phyloP scores from a whole-genome alignment of 2,329 filamentous ascomycete genomes.

The Endoconidiophora laricicola region DNA sequence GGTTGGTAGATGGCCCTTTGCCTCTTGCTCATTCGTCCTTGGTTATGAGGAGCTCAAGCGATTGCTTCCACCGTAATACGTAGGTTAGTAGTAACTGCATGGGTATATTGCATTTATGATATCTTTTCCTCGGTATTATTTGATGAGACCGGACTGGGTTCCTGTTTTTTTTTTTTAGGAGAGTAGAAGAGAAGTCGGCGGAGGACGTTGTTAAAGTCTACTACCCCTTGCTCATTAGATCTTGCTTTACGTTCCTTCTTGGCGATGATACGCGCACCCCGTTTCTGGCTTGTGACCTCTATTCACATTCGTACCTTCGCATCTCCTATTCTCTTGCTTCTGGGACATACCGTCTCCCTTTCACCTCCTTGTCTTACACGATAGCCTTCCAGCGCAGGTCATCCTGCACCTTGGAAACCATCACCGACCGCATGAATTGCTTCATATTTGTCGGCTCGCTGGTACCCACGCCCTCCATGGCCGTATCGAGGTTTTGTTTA shows the following conservation, averaged over 20 bases:
- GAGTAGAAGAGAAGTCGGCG: too few relatives aligned
- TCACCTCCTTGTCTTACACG: neutral
- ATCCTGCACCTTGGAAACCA: slow-evolving; percentile 36
- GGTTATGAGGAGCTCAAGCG: too few relatives aligned
- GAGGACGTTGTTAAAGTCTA: too few relatives aligned
- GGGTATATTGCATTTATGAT: neutral
- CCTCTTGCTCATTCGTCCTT: too few relatives aligned
- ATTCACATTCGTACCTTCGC: neutral
- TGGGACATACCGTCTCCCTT: too few relatives aligned
- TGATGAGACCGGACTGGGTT: slow-evolving; percentile 2
- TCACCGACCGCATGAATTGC: slow-evolving; percentile 42
- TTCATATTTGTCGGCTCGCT: slow-evolving; percentile 33
- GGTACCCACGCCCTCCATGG: slow-evolving; percentile 28
- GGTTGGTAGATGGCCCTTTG: too few relatives aligned
- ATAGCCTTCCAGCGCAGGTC: slow-evolving; percentile 38
- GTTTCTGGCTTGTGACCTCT: neutral
- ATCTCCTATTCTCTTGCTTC: neutral
- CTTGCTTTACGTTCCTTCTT: neutral
- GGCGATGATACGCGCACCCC: too few relatives aligned
- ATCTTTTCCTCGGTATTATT: neutral
- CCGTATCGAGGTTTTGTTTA: slow-evolving; percentile 25
- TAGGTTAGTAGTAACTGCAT: neutral
- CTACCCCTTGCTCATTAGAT: neutral
- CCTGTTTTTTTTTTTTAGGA: neutral
- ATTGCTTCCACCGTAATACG: too few relatives aligned